These are phyloP conservation scores for Thelonectria olida DNA, from an alignment of 2,329 filamentous ascomycete genomes.

Conservation along the genomic window DNA sequence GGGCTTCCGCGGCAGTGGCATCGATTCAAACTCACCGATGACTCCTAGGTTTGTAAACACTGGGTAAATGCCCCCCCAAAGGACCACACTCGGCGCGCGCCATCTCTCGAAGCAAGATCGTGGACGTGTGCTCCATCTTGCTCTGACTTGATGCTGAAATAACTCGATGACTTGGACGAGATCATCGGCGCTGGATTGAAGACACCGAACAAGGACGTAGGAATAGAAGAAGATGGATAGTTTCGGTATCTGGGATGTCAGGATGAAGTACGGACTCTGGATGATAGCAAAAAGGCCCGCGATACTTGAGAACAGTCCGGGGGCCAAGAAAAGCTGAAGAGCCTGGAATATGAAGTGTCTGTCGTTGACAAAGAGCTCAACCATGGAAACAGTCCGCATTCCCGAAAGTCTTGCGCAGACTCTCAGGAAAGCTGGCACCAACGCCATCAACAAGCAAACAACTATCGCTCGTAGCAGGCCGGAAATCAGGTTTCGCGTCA, in stretches of 20 bases:
- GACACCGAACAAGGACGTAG: conserved; percentile 1
- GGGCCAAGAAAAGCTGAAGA: background rate
- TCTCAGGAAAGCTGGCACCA: background rate
- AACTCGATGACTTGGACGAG: background rate
- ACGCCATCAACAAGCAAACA: background rate
- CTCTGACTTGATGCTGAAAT: background rate
- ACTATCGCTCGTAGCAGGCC: background rate
- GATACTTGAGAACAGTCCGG: no score
- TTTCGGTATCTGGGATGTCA: background rate
- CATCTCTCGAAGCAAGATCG: background rate
- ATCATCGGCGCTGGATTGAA: background rate
- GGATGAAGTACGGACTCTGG: no score
- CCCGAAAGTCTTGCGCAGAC: background rate
- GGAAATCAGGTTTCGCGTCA: background rate
- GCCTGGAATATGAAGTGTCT: background rate
- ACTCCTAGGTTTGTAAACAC: background rate
- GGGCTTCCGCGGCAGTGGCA: background rate
- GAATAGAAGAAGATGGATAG: background rate
- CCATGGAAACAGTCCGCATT: background rate
- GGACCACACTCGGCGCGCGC: background rate
- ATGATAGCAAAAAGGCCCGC: no score
- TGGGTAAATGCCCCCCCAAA: background rate
- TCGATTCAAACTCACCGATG: background rate
- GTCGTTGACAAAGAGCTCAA: background rate
- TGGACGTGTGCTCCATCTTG: background rate